Conservation (phyloP, 768 basidiomycete genomes). For the Lentinula lateritia region DNA sequence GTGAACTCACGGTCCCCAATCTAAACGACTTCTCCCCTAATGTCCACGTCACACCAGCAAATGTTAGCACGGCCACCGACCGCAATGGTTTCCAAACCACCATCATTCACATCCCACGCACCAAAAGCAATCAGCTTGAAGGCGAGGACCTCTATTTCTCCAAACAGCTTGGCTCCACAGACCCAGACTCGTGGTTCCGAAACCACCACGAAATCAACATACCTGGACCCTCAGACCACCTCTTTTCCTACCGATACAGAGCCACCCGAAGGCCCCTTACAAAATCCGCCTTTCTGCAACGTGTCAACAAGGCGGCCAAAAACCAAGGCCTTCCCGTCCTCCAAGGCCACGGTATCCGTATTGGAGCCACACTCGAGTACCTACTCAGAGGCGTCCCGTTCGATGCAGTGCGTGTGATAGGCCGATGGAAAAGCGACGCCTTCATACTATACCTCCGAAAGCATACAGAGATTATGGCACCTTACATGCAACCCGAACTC, state of each 20-base stretch:
- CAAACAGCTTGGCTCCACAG: constrained; percentile 16
- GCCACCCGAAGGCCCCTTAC: neutral
- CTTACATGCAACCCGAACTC: constrained; percentile 12
- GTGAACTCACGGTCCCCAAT: constrained; percentile 31
- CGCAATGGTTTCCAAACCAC: constrained; percentile 17
- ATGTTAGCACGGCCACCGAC: constrained; percentile 17
- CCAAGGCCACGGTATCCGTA: constrained; percentile 20
- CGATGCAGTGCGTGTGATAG: constrained; percentile 16
- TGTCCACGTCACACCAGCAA: constrained; percentile 20
- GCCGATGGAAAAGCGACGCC: constrained; percentile 16
- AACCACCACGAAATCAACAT: constrained; percentile 19
- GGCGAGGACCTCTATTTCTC: constrained; percentile 30
- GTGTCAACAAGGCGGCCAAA: constrained; percentile 5
- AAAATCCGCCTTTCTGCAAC: constrained; percentile 12
- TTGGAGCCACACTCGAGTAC: constrained; percentile 19
- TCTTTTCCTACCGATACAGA: constrained; percentile 23
- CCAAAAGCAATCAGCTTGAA: constrained; percentile 14
- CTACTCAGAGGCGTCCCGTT: constrained; percentile 18
- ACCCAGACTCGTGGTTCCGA: constrained; percentile 25
- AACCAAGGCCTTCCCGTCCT: constrained; percentile 5
- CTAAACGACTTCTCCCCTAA: constrained; percentile 23
- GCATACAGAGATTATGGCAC: constrained; percentile 17
- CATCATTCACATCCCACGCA: constrained; percentile 21
- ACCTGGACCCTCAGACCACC: constrained; percentile 15
- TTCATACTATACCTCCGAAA: constrained; percentile 14